Percentiles rank a stretch among this genome's conserved stretches.
These are phyloP conservation scores for Trebouxia sp. DNA, from an alignment of 139 green algal genomes.

Conservation along the genomic window DNA sequence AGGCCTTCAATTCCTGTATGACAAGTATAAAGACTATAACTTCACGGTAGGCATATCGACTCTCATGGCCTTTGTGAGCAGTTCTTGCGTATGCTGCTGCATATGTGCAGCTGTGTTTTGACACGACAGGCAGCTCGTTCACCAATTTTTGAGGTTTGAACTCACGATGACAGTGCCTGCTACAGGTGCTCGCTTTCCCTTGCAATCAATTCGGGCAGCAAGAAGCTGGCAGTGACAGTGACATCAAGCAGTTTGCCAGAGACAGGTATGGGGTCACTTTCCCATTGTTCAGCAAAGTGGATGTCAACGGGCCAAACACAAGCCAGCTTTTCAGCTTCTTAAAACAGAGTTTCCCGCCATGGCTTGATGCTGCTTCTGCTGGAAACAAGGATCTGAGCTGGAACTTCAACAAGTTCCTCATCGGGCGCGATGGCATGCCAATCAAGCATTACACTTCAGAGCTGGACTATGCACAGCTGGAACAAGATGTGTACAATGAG, in stretches of 20 bases:
- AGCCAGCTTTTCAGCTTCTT: constrained; percentile 69
- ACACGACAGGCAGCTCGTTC: too few relatives aligned
- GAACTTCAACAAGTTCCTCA: constrained; percentile 29
- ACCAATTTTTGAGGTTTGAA: too few relatives aligned
- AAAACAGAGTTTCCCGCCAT: constrained; percentile 52
- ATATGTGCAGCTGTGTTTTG: too few relatives aligned
- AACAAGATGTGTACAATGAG: constrained; percentile 32
- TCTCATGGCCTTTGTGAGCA: too few relatives aligned
- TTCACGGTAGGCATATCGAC: constrained; percentile 49
- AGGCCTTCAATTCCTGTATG: constrained; percentile 60
- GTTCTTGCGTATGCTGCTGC: too few relatives aligned
- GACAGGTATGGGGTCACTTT: constrained; percentile 52
- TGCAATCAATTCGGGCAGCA: constrained; percentile 77
- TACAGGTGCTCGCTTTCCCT: constrained; percentile 69
- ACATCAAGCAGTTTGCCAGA: constrained; percentile 60
- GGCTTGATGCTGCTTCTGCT: constrained; percentile 11
- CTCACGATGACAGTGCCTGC: too few relatives aligned
- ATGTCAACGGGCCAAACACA: constrained; percentile 70
- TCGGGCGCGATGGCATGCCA: constrained; percentile 23
- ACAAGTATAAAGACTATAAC: constrained; percentile 55
- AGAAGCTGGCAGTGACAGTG: constrained; percentile 56
- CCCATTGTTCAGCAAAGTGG: constrained; percentile 55
- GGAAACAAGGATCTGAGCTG: constrained; percentile 10
- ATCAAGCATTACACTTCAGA: constrained; percentile 34
- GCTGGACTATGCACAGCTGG: constrained; percentile 25